Evolutionary conservation across 169 alveolate genomes (phyloP).

Genomic region (Fabrea salina): DNA sequence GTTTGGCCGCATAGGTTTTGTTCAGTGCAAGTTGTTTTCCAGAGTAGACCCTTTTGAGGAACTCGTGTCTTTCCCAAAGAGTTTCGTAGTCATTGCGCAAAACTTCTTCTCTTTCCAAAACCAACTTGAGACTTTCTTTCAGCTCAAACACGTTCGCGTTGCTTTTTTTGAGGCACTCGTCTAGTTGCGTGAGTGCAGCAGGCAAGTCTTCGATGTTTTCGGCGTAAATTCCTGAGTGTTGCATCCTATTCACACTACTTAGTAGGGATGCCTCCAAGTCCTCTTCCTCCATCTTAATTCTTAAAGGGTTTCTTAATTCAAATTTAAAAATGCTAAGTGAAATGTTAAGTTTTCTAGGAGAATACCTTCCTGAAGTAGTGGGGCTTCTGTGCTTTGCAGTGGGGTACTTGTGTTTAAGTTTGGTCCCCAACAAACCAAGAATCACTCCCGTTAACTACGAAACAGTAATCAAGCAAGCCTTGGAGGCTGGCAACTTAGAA

Average conservation of each 20-base stretch:
- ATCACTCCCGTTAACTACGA: not conserved
- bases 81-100: not conserved
- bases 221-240: not conserved
- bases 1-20: not conserved
- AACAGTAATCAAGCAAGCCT: not conserved
- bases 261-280: no score
- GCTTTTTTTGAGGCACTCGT: not conserved
- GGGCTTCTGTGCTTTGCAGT: constrained; percentile 19
- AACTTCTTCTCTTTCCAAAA: not conserved
- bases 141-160: not conserved
- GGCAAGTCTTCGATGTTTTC: not conserved
- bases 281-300: not conserved
- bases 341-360: not conserved
- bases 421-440: not conserved
- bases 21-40: not conserved
- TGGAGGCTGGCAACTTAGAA: not conserved
- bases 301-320: constrained; percentile 3
- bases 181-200: not conserved
- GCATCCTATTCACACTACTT: no score
- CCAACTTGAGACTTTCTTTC: not conserved
- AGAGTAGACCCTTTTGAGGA: not conserved
- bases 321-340: constrained; percentile 3
- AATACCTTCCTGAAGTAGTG: constrained; percentile 23
- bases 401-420: not conserved
- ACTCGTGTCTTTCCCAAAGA: not conserved